These are phyloP conservation scores for Hypomyces perniciosus DNA, from an alignment of 2,329 filamentous ascomycete genomes.

Conservation along the genomic window DNA sequence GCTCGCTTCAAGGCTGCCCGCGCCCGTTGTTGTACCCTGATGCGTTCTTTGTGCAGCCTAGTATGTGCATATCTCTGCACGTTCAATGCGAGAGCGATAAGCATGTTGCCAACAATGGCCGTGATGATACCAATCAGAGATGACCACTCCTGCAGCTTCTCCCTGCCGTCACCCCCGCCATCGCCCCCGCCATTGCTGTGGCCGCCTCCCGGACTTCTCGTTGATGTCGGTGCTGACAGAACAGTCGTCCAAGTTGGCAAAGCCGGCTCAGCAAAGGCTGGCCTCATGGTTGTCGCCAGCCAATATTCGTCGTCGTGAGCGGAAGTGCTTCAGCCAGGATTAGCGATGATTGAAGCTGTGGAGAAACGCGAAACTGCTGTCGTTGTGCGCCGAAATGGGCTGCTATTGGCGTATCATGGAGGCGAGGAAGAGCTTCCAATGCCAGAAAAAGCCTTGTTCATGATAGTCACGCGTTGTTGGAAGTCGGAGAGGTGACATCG, in stretches of 20 bases:
- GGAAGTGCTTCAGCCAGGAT: conserved; percentile 11
- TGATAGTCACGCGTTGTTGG: not conserved
- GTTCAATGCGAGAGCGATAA: conserved; percentile 94
- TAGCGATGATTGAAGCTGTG: conserved; percentile 4
- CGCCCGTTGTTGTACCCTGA: conserved; percentile 49
- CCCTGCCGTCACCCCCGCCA: conserved; percentile 28
- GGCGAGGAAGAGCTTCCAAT: conserved; percentile 5
- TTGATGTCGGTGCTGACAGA: conserved; percentile 7
- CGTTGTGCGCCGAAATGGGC: conserved; percentile 5
- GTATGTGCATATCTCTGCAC: conserved; percentile 95
- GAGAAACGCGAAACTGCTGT: conserved; percentile 8
- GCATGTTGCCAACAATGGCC: conserved; percentile 83
- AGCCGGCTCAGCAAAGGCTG: conserved; percentile 19
- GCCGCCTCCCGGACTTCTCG: conserved; percentile 1
- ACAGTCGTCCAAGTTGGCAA: conserved; percentile 16
- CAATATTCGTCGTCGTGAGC: conserved; percentile 12
- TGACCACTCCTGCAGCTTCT: conserved; percentile 67
- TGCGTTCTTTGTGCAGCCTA: conserved; percentile 65
- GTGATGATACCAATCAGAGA: conserved; percentile 92
- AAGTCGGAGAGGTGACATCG: conserved; percentile 1
- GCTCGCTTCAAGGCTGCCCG: conserved; percentile 47
- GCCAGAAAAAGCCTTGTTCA: not conserved
- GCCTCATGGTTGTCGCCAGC: conserved; percentile 21
- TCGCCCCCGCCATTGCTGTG: conserved; percentile 17
- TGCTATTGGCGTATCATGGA: conserved; percentile 11